A percentile compares a stretch with the other conserved stretches of the same genome.
Conservation (phyloP, 2,329 filamentous ascomycete species). For the Colletotrichum sp. region DNA sequence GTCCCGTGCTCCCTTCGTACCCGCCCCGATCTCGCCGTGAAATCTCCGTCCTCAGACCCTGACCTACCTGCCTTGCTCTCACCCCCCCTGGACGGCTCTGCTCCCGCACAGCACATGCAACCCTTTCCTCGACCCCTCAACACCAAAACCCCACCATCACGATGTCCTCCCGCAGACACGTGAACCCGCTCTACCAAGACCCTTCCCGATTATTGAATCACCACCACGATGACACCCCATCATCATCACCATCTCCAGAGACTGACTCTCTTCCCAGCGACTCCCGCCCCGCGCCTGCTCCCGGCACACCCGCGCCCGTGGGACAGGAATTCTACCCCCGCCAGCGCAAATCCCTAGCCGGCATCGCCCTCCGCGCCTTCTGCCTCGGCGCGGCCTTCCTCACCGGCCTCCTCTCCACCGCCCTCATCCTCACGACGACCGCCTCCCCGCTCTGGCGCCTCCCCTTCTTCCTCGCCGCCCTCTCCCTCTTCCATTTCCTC, state of each 20-base stretch:
- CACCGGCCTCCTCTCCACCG: conserved; percentile 35
- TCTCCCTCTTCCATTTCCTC: conserved; percentile 90
- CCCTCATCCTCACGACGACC: conserved; percentile 38
- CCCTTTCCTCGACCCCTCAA: neutral
- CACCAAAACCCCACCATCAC: conserved; percentile 10
- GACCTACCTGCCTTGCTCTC: neutral
- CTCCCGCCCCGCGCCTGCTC: conserved; percentile 21
- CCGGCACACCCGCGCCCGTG: conserved; percentile 23
- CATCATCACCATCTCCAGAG: neutral
- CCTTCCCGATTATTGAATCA: neutral
- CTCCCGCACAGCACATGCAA: neutral
- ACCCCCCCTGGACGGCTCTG: neutral
- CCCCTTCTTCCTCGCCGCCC: conserved; percentile 70
- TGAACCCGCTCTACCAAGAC: neutral
- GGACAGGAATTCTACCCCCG: conserved; percentile 45
- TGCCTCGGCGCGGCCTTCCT: conserved; percentile 54
- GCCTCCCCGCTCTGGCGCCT: conserved; percentile 62
- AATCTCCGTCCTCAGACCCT: neutral
- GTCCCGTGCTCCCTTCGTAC: neutral
- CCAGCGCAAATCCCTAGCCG: conserved; percentile 61
- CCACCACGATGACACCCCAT: neutral
- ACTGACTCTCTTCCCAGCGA: conserved; percentile 24
- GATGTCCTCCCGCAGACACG: neutral
- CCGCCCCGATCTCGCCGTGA: neutral
- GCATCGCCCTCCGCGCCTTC: conserved; percentile 64